These are phyloP conservation scores for Plasmodium relictum DNA, from an alignment of 169 alveolate genomes.

Conservation along the genomic window DNA sequence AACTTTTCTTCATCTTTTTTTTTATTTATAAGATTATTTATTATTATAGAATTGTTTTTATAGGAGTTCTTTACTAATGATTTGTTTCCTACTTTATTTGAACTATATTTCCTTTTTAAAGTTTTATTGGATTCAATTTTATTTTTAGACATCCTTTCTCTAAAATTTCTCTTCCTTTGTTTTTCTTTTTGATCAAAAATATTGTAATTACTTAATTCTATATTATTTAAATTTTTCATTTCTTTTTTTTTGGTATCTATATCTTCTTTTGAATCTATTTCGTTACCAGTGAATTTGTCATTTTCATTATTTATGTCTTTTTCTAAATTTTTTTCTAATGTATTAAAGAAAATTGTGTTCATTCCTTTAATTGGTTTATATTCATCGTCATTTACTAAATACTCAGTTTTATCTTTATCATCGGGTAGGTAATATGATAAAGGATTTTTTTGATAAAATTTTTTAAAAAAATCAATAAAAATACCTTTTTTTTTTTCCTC, in stretches of 20 bases:
- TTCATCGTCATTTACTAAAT: slow-evolving; percentile 3
- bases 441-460: slow-evolving; percentile 36
- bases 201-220: slow-evolving; percentile 14
- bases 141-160: slow-evolving; percentile 13
- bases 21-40: slow-evolving; percentile 31
- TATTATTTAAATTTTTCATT: neutral
- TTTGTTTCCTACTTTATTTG: slow-evolving; percentile 34
- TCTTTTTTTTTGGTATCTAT: slow-evolving; percentile 4
- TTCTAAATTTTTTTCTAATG: neutral
- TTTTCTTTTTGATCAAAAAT: slow-evolving; percentile 61
- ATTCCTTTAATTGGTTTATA: slow-evolving; percentile 24
- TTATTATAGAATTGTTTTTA: slow-evolving; percentile 35
- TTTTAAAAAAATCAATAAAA: slow-evolving; percentile 31
- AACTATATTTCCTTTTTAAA: neutral
- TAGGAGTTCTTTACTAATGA: slow-evolving; percentile 29
- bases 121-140: slow-evolving; percentile 1
- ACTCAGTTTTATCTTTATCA: slow-evolving; percentile 1
- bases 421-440: slow-evolving; percentile 15
- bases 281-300: neutral
- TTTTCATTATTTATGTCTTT: neutral
- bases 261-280: neutral
- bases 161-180: slow-evolving; percentile 26
- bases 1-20: slow-evolving; percentile 9
- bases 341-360: neutral
- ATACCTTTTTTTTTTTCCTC: slow-evolving; percentile 36